A percentile compares a stretch with the other conserved stretches of the same genome.
Conservation (phyloP, 2,329 filamentous ascomycete genomes). For the Diaporthe australafricana region DNA sequence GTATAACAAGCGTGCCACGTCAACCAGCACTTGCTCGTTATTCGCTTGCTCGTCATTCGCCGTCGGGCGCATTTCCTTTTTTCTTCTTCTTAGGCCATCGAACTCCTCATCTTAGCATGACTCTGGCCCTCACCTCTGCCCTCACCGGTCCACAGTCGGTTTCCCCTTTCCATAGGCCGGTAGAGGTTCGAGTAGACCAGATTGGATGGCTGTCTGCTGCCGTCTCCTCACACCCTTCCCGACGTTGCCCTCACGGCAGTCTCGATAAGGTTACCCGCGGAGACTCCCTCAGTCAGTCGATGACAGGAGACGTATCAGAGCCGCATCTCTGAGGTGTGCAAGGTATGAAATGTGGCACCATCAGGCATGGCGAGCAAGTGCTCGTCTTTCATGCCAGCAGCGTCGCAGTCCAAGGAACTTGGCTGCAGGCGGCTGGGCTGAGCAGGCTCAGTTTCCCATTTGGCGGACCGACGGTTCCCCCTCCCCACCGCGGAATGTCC, state of each 20-base stretch:
- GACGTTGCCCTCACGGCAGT: neutral
- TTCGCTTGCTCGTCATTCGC: constrained; percentile 7
- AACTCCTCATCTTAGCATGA: neutral
- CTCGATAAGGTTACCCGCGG: constrained; percentile 23
- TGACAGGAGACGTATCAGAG: constrained; percentile 25
- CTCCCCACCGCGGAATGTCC: neutral
- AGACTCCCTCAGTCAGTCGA: constrained; percentile 22
- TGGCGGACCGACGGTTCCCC: constrained; percentile 3
- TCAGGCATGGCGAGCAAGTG: constrained; percentile 13
- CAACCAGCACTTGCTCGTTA: neutral
- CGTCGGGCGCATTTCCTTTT: neutral
- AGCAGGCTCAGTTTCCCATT: constrained; percentile 23
- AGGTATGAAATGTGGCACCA: constrained; percentile 5
- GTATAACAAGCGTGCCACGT: constrained; percentile 6
- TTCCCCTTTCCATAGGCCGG: neutral
- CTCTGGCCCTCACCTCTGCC: neutral
- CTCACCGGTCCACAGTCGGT: neutral
- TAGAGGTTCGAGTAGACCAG: neutral
- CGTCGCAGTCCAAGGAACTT: constrained; percentile 20
- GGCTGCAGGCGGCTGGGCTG: constrained; percentile 19
- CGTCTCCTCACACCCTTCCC: constrained; percentile 12
- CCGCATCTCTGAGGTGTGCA: constrained; percentile 24
- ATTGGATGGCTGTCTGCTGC: constrained; percentile 17
- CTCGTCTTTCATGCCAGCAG: constrained; percentile 8
- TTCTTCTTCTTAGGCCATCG: neutral